Percentiles rank a stretch among this genome's conserved stretches.
These are phyloP conservation scores for Porodaedalea pini DNA, from an alignment of 1,284 basidiomycete species.

Conservation along the genomic window DNA sequence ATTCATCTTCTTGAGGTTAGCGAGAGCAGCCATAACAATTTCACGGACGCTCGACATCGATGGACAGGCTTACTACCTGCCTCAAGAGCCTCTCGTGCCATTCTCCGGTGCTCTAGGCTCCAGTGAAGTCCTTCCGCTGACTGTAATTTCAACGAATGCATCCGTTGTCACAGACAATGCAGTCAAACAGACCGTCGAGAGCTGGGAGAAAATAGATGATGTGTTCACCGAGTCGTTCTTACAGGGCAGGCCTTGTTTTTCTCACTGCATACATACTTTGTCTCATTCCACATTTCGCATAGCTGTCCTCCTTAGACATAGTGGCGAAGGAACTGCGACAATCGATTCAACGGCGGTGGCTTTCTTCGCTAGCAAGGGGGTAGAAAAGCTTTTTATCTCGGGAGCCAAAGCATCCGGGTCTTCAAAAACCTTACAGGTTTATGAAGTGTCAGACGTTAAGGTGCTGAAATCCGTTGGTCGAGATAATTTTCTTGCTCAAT, in stretches of 20 bases:
- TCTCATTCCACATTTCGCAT: background rate
- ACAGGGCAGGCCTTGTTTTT: background rate
- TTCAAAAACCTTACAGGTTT: background rate
- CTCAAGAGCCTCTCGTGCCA: constrained; percentile 1
- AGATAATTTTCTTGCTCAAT: background rate
- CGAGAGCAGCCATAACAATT: background rate
- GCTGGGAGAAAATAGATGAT: constrained; percentile 9
- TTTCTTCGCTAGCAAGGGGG: background rate
- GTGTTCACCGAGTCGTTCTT: constrained; percentile 15
- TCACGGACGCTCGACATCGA: constrained; percentile 11
- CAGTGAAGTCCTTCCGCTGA: constrained; percentile 8
- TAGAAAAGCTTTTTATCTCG: constrained; percentile 6
- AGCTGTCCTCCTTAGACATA: constrained; percentile 10
- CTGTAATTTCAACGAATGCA: background rate
- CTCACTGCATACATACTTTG: background rate
- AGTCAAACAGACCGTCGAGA: background rate
- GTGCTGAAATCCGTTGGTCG: background rate
- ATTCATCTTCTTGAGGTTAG: background rate
- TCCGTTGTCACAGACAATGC: background rate
- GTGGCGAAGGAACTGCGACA: background rate
- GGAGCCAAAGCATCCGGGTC: background rate
- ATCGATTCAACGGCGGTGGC: constrained; percentile 2
- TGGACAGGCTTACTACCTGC: constrained; percentile 14
- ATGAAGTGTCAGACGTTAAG: background rate
- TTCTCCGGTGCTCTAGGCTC: background rate